Evolutionary conservation across 768 basidiomycete species (phyloP), one percentile per base, ranked within the genome.

Genomic region (Trametes meyenii): DNA sequence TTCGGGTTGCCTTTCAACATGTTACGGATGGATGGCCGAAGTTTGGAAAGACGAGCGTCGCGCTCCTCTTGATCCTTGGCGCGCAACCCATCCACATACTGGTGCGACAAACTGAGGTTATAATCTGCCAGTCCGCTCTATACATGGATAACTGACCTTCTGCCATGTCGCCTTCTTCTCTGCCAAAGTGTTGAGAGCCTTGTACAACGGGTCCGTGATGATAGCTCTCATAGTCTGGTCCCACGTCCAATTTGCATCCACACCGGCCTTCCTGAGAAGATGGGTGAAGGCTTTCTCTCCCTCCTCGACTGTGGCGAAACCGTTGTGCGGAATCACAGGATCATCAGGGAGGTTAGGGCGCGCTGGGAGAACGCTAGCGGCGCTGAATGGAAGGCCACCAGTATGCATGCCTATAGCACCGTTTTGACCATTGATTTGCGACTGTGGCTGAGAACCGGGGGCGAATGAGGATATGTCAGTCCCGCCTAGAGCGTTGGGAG

Each of bases 161-260:
- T 96, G 92, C 85, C 92, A 99, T 57, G 89, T 86, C 56, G 87
- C 79, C 77, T 97, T 98, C 78, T 95, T 96, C 77, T 99, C 95
- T 16, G 94, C 94, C 50, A 98, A 81, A 46, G 90, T 94, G 71
- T 90, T 91, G 62, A 99, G 81, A 45, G 94, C 90, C 78, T 94
- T 96, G 78, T 98, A 99, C 66, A 97, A 76, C 45, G 97, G 96
- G 79, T 98, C 96, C 68, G 94, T 98, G 75, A 99, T 96, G 75
- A 97, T 94, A 69, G 93, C 90, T 72, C 96, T 85, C 92, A 98
- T 97, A 54, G 95, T 94, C 77, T 92, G 88, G 74, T 99, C 97
- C 97, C 97, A 99, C 38, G 94, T 94, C 92, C 93, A 98, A 65
- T 83, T 88, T 46, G 90, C 87, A 74, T 94, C 92, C 44, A 98